Conservation (phyloP, 305 asterid species). For the Rubia balearica region DNA sequence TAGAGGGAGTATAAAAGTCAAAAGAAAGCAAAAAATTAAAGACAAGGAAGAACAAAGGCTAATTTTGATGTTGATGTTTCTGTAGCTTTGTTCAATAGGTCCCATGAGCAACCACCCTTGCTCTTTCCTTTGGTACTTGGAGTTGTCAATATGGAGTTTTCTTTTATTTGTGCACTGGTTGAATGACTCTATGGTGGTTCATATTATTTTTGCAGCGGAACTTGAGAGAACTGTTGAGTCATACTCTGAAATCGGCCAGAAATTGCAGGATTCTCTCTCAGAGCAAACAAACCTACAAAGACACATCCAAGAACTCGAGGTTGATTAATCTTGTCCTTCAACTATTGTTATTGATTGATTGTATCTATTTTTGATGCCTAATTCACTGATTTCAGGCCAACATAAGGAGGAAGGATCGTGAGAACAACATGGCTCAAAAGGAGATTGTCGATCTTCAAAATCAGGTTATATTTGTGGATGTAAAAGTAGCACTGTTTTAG, state of each 20-base stretch:
- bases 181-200: background rate
- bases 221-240: conserved; percentile 73
- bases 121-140: background rate
- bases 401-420: conserved; percentile 76
- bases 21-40: too few relatives aligned
- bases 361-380: conserved; percentile 11
- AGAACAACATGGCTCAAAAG: conserved; percentile 53
- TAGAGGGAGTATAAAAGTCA: too few relatives aligned
- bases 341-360: conserved; percentile 6
- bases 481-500: background rate
- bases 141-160: background rate
- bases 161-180: background rate
- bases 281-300: conserved; percentile 53
- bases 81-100: background rate
- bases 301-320: conserved; percentile 70
- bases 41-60: too few relatives aligned
- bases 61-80: background rate
- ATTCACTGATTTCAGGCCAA: conserved; percentile 44
- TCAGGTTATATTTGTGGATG: conserved; percentile 47
- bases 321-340: conserved; percentile 21
- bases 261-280: conserved; percentile 63
- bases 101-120: background rate
- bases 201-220: conserved; percentile 43
- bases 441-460: conserved; percentile 77
- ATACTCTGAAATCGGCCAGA: conserved; percentile 55